phyloP scores from a whole-genome alignment of 305 asterid genomes.

The Fraxinus floribunda region DNA sequence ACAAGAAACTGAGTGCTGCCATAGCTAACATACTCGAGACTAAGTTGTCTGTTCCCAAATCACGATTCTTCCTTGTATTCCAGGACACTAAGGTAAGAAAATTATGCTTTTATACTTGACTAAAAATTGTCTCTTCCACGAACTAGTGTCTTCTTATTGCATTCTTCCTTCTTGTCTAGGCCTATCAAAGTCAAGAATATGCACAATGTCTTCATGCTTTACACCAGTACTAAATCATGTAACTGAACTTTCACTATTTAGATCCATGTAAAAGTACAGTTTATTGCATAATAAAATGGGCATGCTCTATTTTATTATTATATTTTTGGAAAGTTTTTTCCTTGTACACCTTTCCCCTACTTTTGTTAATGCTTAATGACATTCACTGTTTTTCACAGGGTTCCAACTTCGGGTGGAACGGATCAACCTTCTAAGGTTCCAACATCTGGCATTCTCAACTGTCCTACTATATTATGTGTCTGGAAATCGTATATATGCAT shows the following conservation, averaged over 20 bases:
- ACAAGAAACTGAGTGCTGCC: conserved; percentile 87
- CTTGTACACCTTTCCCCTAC: neutral
- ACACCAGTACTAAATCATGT: conserved; percentile 92
- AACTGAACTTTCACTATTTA: conserved; percentile 47
- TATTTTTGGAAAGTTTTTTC: neutral
- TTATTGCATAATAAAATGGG: neutral
- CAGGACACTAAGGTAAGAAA: conserved; percentile 71
- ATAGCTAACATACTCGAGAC: conserved; percentile 71
- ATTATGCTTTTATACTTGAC: conserved; percentile 5
- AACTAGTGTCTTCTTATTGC: conserved; percentile 57
- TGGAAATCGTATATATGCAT: neutral
- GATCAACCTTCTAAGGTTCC: conserved; percentile 50
- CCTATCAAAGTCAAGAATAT: conserved; percentile 78
- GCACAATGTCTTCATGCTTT: conserved; percentile 97
- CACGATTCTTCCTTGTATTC: conserved; percentile 85
- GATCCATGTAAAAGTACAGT: conserved; percentile 23
- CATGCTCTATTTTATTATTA: neutral
- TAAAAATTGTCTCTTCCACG: conserved; percentile 4
- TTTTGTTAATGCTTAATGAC: neutral
- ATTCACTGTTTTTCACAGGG: conserved; percentile 38
- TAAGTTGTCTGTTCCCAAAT: conserved; percentile 68
- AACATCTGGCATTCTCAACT: neutral
- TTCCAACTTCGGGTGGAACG: conserved; percentile 62
- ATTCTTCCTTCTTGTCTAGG: conserved; percentile 77
- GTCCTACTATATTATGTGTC: neutral